Evolutionary conservation across 305 asterid species (phyloP).

Genomic region (Rubia occidens): DNA sequence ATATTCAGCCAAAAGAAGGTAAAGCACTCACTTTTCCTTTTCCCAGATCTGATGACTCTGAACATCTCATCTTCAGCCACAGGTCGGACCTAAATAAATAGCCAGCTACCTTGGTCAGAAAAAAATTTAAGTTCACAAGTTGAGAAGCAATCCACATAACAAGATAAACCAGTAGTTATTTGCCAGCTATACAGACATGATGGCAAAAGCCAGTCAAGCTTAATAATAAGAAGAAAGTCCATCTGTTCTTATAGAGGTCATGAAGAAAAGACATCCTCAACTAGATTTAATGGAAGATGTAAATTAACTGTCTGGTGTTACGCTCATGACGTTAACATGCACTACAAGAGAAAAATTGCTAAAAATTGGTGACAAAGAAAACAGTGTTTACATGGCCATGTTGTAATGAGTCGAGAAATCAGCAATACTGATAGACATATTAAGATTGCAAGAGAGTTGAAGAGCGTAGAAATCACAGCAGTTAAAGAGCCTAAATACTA

Average conservation of each 20-base stretch:
- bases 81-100: constrained; percentile 64
- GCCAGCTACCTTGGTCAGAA: not conserved
- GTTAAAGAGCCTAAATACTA: not conserved
- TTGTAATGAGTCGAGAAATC: not conserved
- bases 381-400: not conserved
- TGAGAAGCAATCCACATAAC: not conserved
- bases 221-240: not conserved
- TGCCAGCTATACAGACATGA: not conserved
- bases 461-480: not conserved
- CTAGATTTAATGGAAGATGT: not conserved
- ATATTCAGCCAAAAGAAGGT: not conserved
- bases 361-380: not conserved
- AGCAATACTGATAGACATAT: not conserved
- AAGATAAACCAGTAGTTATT: not conserved
- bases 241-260: not conserved
- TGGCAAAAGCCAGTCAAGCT: not conserved
- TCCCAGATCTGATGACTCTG: constrained; percentile 85
- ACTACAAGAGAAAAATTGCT: not conserved
- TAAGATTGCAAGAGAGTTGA: not conserved
- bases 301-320: not conserved
- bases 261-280: not conserved
- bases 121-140: not conserved
- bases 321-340: not conserved
- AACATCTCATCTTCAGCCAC: constrained; percentile 99
- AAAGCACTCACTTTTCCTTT: constrained; percentile 74